Percentiles rank a stretch among this genome's conserved stretches.
Evolutionary conservation across 768 basidiomycete species (phyloP).

Genomic region (Cystofilobasidium ferigula): DNA sequence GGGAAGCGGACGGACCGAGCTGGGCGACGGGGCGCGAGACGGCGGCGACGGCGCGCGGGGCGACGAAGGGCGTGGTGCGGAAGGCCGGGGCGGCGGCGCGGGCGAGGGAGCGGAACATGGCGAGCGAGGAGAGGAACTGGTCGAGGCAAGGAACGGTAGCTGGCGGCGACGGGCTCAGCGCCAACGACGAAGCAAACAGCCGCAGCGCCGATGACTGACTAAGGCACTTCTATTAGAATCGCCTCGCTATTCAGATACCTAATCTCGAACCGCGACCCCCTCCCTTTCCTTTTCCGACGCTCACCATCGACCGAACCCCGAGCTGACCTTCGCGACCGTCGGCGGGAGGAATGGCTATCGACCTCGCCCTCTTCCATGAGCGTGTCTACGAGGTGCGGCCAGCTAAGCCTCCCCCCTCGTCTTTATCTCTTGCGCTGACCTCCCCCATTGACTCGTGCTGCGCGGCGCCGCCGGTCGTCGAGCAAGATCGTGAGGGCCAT

Average conservation of each 20-base stretch:
- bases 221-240: too few species aligned
- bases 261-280: too few species aligned
- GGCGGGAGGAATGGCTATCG: constrained; percentile 41
- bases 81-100: constrained; percentile 7
- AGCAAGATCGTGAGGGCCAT: constrained; percentile 51
- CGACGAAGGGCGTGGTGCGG: neutral
- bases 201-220: too few species aligned
- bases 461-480: neutral
- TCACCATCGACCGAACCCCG: too few species aligned
- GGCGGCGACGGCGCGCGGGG: neutral
- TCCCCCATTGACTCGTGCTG: neutral
- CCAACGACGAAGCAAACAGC: too few species aligned
- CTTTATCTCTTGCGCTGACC: too few species aligned
- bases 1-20: constrained; percentile 6
- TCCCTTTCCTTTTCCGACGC: too few species aligned
- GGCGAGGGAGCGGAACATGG: constrained; percentile 21
- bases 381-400: constrained; percentile 53
- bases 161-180: too few species aligned
- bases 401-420: neutral
- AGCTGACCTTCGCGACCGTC: too few species aligned
- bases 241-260: too few species aligned
- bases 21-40: neutral
- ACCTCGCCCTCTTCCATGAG: constrained; percentile 53
- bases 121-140: too few species aligned
- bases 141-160: too few species aligned